Base-by-base conservation (phyloP, 805 yeast genomes). In the Candida maris region DNA sequence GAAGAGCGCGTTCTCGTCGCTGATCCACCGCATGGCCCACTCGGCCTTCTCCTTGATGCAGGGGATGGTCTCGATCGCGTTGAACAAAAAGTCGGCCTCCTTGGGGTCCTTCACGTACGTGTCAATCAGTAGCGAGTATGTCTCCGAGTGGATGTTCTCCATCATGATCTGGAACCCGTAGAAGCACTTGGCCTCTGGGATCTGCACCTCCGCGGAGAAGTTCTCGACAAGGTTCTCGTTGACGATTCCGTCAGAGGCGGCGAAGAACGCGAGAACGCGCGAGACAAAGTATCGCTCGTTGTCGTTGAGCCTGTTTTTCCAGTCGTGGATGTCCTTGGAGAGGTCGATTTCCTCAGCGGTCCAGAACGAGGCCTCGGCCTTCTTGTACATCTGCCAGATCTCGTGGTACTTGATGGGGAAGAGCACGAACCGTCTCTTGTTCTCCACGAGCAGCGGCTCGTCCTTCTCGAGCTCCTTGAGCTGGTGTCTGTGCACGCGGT, bases 351-450 rank as follows among this genome's bases (percentile, higher is more conserved):
- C 98, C 71, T 91, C 98, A 32, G 97, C 97, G 27, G 97, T 93
- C 98, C 98, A 91, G 76, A 91, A 91, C 5, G 97, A 91, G 12
- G 98, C 98, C 73, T 93, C 98, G 34, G 97, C 97, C 69, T 91
- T 87, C 74, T 91, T 91, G 70, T 91, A 91, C 74, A 94, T 89
- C 66, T 91, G 96, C 97, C 97, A 91, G 63, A 91, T 85, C 69
- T 91, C 97, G 61, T 89, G 91, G 71, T 88, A 93, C 68, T 85
- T 84, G 68, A 91, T 87, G 50, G 98, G 98, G 79, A 89, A 89
- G 42, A 91, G 70, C 35, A 93, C 97, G 56, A 86, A 88, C 61
- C 98, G 81, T 57, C 78, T 77, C 52, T 77, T 78, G 77, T 91
- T 93, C 66, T 87, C 96, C 35, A 62, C 57, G 55, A 91, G 75